Conservation (phyloP, 176 grass and related monocot species). For the Oryza glaberrima region DNA sequence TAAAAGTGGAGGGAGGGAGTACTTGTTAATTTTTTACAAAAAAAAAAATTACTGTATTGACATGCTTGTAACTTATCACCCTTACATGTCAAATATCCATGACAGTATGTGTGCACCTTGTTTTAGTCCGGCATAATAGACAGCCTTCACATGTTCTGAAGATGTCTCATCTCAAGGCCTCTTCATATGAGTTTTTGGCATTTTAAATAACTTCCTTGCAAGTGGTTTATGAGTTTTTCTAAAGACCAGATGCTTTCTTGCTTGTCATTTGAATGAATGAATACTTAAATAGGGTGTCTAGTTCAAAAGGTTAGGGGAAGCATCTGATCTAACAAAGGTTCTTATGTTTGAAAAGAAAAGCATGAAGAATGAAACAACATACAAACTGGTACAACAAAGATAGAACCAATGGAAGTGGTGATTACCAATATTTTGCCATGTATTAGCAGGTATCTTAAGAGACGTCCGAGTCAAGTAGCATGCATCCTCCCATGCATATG, state of each 20-base stretch:
- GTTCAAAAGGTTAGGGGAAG: background rate
- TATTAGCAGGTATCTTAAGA: conserved; percentile 60
- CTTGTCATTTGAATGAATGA: background rate
- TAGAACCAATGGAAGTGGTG: background rate
- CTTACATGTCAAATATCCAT: background rate
- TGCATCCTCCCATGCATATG: conserved; percentile 91
- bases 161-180: background rate
- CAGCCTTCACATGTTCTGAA: background rate
- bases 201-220: background rate
- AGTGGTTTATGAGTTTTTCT: background rate
- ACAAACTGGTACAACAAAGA: background rate
- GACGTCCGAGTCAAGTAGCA: conserved; percentile 79
- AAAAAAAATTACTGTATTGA: background rate
- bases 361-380: background rate
- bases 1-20: background rate
- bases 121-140: background rate
- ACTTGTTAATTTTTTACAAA: background rate
- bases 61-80: background rate
- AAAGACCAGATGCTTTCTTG: background rate
- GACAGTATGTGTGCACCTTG: background rate
- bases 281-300: background rate
- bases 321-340: background rate
- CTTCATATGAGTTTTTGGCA: background rate
- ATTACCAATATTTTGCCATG: conserved; percentile 93
- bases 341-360: background rate